phyloP scores from a whole-genome alignment of 2,329 filamentous ascomycete genomes.

The Claviceps digitariae region DNA sequence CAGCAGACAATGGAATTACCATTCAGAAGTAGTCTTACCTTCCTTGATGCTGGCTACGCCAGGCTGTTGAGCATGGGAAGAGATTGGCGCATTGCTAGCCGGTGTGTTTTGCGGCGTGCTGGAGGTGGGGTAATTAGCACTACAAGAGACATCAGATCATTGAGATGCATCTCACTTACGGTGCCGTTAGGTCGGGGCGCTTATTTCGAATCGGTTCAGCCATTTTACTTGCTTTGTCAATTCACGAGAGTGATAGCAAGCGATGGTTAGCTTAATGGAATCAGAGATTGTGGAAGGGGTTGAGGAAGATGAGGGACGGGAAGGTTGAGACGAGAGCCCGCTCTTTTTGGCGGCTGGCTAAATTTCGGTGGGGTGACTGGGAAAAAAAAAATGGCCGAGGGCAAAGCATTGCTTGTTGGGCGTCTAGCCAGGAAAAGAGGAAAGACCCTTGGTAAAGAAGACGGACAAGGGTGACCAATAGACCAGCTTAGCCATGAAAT shows the following conservation, averaged over 20 bases:
- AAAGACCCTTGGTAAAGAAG: no score
- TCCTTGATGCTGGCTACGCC: slow-evolving; percentile 92
- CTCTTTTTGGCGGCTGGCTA: slow-evolving; percentile 22
- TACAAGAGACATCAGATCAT: slow-evolving; percentile 10
- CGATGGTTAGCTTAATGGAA: slow-evolving; percentile 16
- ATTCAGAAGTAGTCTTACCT: slow-evolving; percentile 45
- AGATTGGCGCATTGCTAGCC: slow-evolving; percentile 89
- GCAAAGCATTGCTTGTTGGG: slow-evolving; percentile 18
- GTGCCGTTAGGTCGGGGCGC: slow-evolving; percentile 43
- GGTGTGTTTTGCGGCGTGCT: slow-evolving; percentile 99
- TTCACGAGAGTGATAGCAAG: slow-evolving; percentile 5
- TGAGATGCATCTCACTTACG: slow-evolving; percentile 32
- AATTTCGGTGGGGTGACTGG: slow-evolving; percentile 25
- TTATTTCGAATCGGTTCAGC: slow-evolving; percentile 53
- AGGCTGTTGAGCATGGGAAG: slow-evolving; percentile 91
- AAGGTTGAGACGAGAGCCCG: slow-evolving; percentile 19
- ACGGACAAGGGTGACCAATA: no score
- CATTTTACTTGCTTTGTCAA: slow-evolving; percentile 30
- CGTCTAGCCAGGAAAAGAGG: no score
- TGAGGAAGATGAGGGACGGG: slow-evolving; percentile 16
- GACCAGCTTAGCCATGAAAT: no score
- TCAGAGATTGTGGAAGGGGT: slow-evolving; percentile 13
- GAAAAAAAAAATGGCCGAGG: slow-evolving; percentile 19
- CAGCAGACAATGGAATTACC: neutral
- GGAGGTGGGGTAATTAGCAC: slow-evolving; percentile 28